Evolutionary conservation across 2,329 filamentous ascomycete genomes (phyloP).

Genomic region (Mycosphaerelloides madeirae): DNA sequence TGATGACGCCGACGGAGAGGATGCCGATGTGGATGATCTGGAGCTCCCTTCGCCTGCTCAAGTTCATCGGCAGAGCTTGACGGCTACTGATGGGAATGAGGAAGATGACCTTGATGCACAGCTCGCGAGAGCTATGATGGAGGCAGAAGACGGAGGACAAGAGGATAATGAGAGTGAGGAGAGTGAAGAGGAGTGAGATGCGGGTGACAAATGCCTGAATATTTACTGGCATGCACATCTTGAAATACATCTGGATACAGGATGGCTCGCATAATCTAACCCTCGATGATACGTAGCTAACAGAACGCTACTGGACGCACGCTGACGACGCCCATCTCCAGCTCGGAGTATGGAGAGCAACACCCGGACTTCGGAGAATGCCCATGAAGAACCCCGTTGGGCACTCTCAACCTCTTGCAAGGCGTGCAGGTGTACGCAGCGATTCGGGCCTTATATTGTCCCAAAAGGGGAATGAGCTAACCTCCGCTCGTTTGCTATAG

Average conservation of each 20-base stretch:
- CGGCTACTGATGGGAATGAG: slow-evolving; percentile 32
- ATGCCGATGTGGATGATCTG: slow-evolving; percentile 32
- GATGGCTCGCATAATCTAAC: no score
- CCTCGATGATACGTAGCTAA: no score
- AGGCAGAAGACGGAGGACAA: slow-evolving; percentile 26
- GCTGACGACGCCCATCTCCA: no score
- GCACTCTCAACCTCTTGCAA: no score
- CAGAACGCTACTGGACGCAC: no score
- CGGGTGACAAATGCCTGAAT: no score
- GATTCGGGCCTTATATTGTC: neutral
- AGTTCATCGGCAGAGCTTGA: slow-evolving; percentile 23
- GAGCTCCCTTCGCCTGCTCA: slow-evolving; percentile 27
- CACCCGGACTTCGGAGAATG: no score
- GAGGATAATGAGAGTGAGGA: slow-evolving; percentile 34
- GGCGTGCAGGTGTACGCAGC: no score
- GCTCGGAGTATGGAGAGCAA: no score
- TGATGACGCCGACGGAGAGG: slow-evolving; percentile 35
- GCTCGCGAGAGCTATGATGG: slow-evolving; percentile 39
- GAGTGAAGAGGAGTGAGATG: slow-evolving; percentile 40
- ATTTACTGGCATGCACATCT: no score
- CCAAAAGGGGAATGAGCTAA: slow-evolving; percentile 3
- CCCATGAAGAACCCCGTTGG: no score
- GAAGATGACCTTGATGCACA: slow-evolving; percentile 39
- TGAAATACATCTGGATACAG: no score
- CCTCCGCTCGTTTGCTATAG: neutral